Percentiles rank a stretch among this genome's conserved stretches.
These are phyloP conservation scores for Euphorbia tirucalli DNA, from an alignment of 345 rosid species.

Conservation along the genomic window DNA sequence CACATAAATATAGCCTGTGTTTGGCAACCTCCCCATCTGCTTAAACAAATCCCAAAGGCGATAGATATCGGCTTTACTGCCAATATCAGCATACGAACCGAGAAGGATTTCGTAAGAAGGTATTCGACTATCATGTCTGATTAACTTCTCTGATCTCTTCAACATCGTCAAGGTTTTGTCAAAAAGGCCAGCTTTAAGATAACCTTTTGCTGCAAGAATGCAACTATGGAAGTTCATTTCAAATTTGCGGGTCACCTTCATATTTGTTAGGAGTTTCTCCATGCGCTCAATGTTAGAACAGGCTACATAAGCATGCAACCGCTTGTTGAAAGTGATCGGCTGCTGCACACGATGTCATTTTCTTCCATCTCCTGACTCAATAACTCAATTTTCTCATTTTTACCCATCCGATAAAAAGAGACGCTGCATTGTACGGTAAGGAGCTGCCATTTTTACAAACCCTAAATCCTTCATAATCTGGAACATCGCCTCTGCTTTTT, in stretches of 20 bases:
- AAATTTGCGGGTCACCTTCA: not conserved
- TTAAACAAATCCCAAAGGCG: constrained; percentile 23
- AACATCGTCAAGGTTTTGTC: constrained; percentile 24
- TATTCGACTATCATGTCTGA: not conserved
- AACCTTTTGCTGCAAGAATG: constrained; percentile 30
- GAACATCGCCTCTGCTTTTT: not conserved
- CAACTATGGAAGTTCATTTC: not conserved
- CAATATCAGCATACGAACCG: constrained; percentile 14
- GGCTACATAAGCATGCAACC: not conserved
- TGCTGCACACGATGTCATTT: not conserved
- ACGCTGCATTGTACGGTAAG: not conserved
- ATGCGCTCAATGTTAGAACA: constrained; percentile 10
- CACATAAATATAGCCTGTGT: not conserved
- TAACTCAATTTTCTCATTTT: not conserved
- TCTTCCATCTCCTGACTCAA: not conserved
- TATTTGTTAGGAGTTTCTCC: not conserved
- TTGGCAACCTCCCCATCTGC: not conserved
- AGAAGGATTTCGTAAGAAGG: constrained; percentile 15
- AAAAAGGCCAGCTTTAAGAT: constrained; percentile 21
- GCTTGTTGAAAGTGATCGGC: not conserved
- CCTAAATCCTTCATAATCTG: not conserved
- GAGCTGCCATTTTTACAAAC: not conserved
- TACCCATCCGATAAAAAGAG: constrained; percentile 17
- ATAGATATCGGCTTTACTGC: constrained; percentile 16
- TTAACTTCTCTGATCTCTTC: constrained; percentile 21